phyloP scores from a whole-genome alignment of 2,329 filamentous ascomycete species.

The Fusarium camptoceras region DNA sequence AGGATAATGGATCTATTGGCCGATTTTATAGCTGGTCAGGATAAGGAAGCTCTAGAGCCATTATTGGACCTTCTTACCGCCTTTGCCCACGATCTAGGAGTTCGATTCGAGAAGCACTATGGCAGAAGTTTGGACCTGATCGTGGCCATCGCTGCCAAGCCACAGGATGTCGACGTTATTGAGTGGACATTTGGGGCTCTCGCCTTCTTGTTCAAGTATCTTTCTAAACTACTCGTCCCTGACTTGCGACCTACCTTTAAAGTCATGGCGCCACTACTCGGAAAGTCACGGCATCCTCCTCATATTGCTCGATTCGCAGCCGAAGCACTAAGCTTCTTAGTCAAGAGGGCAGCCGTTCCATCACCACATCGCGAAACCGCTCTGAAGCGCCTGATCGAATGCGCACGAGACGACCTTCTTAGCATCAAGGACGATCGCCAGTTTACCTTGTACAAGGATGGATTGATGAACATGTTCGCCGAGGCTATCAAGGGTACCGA shows the following conservation, averaged over 20 bases:
- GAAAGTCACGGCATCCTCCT: slow-evolving; percentile 82
- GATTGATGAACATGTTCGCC: slow-evolving; percentile 90
- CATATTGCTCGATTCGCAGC: slow-evolving; percentile 94
- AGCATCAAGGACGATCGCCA: slow-evolving; percentile 65
- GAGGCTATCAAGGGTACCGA: slow-evolving; percentile 79
- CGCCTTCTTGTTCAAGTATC: slow-evolving; percentile 97
- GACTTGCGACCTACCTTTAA: slow-evolving; percentile 87
- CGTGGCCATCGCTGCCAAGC: slow-evolving; percentile 79
- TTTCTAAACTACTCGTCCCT: slow-evolving; percentile 86
- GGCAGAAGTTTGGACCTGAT: slow-evolving; percentile 79
- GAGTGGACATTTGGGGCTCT: slow-evolving; percentile 97
- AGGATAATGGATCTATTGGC: slow-evolving; percentile 83
- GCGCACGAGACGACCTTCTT: slow-evolving; percentile 77
- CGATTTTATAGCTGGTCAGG: slow-evolving; percentile 80
- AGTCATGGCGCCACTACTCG: slow-evolving; percentile 85
- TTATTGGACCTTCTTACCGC: slow-evolving; percentile 89
- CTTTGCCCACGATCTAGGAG: slow-evolving; percentile 93
- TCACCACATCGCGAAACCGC: slow-evolving; percentile 81
- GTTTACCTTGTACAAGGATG: slow-evolving; percentile 80
- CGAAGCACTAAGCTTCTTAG: slow-evolving; percentile 92
- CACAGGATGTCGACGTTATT: slow-evolving; percentile 86
- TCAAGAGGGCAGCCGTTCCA: slow-evolving; percentile 85
- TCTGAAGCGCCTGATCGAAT: slow-evolving; percentile 75
- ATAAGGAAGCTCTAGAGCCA: slow-evolving; percentile 85
- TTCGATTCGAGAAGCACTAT: slow-evolving; percentile 90